Evolutionary conservation across 345 rosid species (phyloP), one percentile per base, ranked within the genome.

Genomic region (Mallotus nudiflorus): DNA sequence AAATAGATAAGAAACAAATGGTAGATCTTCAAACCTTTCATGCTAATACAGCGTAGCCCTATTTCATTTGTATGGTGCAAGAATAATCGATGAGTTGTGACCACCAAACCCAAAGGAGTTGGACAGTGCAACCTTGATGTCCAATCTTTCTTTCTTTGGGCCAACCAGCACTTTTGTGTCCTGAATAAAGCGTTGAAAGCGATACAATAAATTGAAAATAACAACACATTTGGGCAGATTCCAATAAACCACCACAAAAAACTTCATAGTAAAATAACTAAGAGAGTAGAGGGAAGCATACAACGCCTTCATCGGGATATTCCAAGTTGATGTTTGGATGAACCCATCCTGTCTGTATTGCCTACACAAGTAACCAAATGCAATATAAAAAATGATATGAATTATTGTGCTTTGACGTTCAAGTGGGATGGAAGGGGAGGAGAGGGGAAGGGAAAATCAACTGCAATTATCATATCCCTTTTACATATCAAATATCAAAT

Each of bases 91-190:
- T n/a, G 97, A 91, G 84, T 93, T 93, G 82, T 93, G 98, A 71
- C 97, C 98, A 33, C 98, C 98, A 70, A 91, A 89, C 65, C 97
- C 98, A 57, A 93, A 93, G 13, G 98, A 91, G 71, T 91, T 93
- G 31, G 96, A 93, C 66, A 93, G 76, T 37, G 97, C 98, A 33
- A 85, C 96, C 86, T 86, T 93, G 16, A 93, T 72, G 51, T 93
- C 80, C 73, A 91, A 63, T 46, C 88, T 88, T 85, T 93, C 98
- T 79, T 91, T 93, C 89, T 83, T 78, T 3, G 92, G 82, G 66
- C 98, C 98, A 42, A 89, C 94, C 58, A 93, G 85, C 72, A 91
- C 74, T 11, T 69, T 81, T 8, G 84, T 73, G 69, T 93, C 89
- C 98, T 93, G 90, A 59, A 77, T 73, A 72, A 68, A 16, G 42